These are phyloP conservation scores for Cystofilobasidium macerans DNA, from an alignment of 768 basidiomycete genomes.

Conservation along the genomic window DNA sequence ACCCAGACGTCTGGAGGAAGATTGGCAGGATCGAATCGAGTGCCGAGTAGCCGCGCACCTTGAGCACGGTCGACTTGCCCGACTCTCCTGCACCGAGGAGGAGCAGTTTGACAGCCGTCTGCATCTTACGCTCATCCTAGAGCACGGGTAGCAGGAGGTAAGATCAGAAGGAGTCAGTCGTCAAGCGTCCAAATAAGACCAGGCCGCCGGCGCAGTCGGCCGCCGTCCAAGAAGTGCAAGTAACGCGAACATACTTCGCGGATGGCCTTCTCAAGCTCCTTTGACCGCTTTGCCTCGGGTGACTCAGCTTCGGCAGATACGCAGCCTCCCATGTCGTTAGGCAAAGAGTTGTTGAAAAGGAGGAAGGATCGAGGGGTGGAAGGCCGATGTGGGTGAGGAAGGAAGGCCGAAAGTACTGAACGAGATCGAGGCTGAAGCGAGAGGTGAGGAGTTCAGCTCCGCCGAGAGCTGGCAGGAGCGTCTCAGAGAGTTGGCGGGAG, in stretches of 20 bases:
- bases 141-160: conserved; percentile 1
- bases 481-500: too few species aligned
- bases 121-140: conserved; percentile 64
- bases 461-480: too few species aligned
- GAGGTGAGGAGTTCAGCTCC: too few species aligned
- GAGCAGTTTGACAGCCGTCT: conserved; percentile 54
- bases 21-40: background rate
- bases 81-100: conserved; percentile 86
- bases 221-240: background rate
- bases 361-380: too few species aligned
- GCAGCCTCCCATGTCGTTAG: conserved; percentile 64
- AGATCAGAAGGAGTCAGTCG: conserved; percentile 12
- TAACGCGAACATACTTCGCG: conserved; percentile 32
- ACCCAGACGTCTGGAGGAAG: background rate
- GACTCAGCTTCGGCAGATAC: conserved; percentile 58
- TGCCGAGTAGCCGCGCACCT: too few species aligned
- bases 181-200: too few species aligned
- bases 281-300: conserved; percentile 48
- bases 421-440: too few species aligned
- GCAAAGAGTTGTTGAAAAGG: too few species aligned
- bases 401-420: too few species aligned
- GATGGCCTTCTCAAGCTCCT: conserved; percentile 59
- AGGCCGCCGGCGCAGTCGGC: background rate
- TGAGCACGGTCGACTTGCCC: conserved; percentile 84
- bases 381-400: too few species aligned